Evolutionary conservation across 148 eudicot genomes (phyloP).

Genomic region (Dysphania ambrosioides): DNA sequence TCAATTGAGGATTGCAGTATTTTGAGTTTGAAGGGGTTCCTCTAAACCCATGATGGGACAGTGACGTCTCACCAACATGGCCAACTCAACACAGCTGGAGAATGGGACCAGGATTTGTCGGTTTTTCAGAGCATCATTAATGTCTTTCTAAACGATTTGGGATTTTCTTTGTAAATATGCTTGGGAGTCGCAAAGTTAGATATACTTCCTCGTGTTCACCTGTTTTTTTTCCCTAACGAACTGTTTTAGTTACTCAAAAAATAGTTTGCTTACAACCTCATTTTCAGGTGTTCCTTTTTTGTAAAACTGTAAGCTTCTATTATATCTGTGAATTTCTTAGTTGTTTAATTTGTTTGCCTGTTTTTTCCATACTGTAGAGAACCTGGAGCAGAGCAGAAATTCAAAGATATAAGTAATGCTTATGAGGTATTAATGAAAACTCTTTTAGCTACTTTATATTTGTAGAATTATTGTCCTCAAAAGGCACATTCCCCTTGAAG

Average conservation of each 20-base stretch:
- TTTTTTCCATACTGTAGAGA: constrained; percentile 49
- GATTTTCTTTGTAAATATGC: no score
- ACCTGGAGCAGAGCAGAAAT: constrained; percentile 93
- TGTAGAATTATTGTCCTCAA: neutral
- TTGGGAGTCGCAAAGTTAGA: no score
- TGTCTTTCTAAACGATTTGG: neutral
- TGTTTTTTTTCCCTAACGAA: neutral
- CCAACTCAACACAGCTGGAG: neutral
- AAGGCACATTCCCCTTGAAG: neutral
- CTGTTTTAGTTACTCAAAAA: neutral
- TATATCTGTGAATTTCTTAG: neutral
- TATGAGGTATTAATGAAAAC: constrained; percentile 68
- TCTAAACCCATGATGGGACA: neutral
- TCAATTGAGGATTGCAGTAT: neutral
- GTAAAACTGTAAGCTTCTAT: neutral
- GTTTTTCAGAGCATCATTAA: neutral
- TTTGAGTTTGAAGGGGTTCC: neutral
- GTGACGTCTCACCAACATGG: neutral
- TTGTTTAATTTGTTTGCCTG: constrained; percentile 10
- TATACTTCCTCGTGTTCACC: neutral
- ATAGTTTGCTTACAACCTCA: neutral
- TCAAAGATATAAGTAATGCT: constrained; percentile 95
- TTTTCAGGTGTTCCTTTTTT: neutral
- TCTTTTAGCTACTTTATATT: neutral
- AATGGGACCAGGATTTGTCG: neutral